phyloP scores from a whole-genome alignment of 345 rosid species.

The Sonneratia alba region DNA sequence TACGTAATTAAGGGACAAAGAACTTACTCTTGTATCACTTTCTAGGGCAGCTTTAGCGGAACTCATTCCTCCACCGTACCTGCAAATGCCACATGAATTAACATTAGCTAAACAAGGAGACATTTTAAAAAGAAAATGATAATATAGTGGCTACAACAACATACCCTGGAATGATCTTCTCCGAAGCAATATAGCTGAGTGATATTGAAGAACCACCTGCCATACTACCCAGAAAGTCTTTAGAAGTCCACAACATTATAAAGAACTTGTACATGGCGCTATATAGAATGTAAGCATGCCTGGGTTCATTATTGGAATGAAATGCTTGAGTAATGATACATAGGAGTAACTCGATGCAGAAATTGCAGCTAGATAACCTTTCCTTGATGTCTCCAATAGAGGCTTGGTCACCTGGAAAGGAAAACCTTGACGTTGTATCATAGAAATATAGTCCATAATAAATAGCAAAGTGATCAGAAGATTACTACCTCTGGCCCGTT shows the following conservation, averaged over 20 bases:
- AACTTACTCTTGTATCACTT: slow-evolving; percentile 75
- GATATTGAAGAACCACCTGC: slow-evolving; percentile 93
- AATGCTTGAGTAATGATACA: slow-evolving; percentile 77
- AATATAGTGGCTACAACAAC: not conserved
- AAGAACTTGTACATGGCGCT: not conserved
- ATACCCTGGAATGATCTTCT: slow-evolving; percentile 92
- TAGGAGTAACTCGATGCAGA: slow-evolving; percentile 96
- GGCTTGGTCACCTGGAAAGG: slow-evolving; percentile 66
- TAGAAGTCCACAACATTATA: slow-evolving; percentile 8
- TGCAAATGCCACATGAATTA: slow-evolving; percentile 18
- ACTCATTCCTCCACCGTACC: slow-evolving; percentile 99
- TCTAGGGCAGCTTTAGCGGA: slow-evolving; percentile 96
- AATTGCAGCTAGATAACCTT: slow-evolving; percentile 85
- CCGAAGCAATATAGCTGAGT: slow-evolving; percentile 91
- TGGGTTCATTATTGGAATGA: slow-evolving; percentile 87
- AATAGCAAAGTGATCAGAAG: not conserved
- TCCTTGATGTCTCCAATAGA: slow-evolving; percentile 85
- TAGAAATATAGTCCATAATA: not conserved
- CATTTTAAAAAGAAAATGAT: not conserved
- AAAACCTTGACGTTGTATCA: not conserved
- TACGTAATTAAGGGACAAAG: not conserved
- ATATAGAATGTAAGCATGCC: slow-evolving; percentile 31
- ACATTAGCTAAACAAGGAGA: not conserved
- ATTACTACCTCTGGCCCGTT: slow-evolving; percentile 82
- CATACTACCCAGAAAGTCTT: slow-evolving; percentile 15